Evolutionary conservation across 1,284 basidiomycete genomes (phyloP).

Genomic region (Boletellus deceptivus): DNA sequence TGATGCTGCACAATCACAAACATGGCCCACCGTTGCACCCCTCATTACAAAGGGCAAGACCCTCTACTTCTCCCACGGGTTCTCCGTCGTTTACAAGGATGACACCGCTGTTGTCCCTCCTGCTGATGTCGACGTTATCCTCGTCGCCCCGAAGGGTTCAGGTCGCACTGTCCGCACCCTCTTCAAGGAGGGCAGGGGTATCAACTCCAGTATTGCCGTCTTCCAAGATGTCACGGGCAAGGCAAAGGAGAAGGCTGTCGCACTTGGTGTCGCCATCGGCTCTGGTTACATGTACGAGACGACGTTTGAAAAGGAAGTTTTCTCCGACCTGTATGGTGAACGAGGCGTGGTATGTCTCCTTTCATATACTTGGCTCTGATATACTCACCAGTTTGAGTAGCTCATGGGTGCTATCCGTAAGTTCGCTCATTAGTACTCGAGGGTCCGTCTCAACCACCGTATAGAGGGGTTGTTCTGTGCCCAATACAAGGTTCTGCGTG

Average conservation of each 20-base stretch:
- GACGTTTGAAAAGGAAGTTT: constrained; percentile 99
- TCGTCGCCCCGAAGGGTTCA: constrained; percentile 98
- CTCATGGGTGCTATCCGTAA: constrained; percentile 97
- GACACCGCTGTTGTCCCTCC: constrained; percentile 95
- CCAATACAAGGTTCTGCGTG: constrained; percentile 98
- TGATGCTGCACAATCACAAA: constrained; percentile 96
- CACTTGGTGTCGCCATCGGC: constrained; percentile 92
- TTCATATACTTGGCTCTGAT: neutral
- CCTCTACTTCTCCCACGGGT: constrained; percentile 99
- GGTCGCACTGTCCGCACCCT: constrained; percentile 98
- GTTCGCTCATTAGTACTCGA: constrained; percentile 31
- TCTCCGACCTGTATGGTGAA: constrained; percentile 99
- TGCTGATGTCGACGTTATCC: constrained; percentile 95
- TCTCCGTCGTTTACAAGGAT: constrained; percentile 98
- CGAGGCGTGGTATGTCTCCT: constrained; percentile 85
- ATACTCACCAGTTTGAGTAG: constrained; percentile 38
- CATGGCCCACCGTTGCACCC: constrained; percentile 86
- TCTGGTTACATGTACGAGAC: constrained; percentile 99
- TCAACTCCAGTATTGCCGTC: constrained; percentile 88
- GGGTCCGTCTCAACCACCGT: constrained; percentile 17
- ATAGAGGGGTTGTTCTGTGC: constrained; percentile 97
- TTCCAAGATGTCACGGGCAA: constrained; percentile 96
- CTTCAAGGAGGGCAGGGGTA: constrained; percentile 99
- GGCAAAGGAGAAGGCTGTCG: constrained; percentile 96
- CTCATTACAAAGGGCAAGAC: constrained; percentile 99